Base-by-base conservation (phyloP, 495 filamentous ascomycete species). In the Symbiotaphrina buchneri region DNA sequence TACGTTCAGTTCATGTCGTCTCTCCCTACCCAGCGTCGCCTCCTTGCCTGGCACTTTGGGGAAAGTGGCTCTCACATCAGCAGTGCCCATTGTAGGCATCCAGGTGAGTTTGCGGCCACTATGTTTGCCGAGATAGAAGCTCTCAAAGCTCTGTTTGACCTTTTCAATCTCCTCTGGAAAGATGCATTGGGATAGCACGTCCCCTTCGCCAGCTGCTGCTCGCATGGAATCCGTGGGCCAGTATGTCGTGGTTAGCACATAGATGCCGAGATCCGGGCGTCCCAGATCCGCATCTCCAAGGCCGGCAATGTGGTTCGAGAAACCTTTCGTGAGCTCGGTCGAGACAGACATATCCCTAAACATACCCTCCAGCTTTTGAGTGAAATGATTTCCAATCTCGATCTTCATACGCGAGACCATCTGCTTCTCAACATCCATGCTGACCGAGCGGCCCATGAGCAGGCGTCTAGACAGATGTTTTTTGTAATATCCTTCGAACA, bases 401-500 rank as follows among this genome's bases (percentile, higher is more conserved):
- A 83, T 62, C 55, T 92, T 93, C 79, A 99, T 90, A 35, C 85
- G 73, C 1, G 71, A 75, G 28, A 95, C 90, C 74, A 99, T 92
- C 39, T 85, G 74, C 44, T 84, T 78, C 53, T 99, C 87, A 0
- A 74, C 74, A 45, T 92, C 83, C 44, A 75, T 76, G 42, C 78
- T 90, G 34, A 82, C 65, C 1, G 82, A 80, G 31, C 82, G 82
- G 40, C 72, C 71, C 62, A 81, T 78, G 14, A 99, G 55, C 24
- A 99, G 53, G 10, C 90, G 66, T 32, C 74, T 68, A 20, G 77
- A 81, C 0, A 99, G 62, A 54, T 99, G 87, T 47, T 92, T 95
- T 56, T 95, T 94, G 55, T 95, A 95, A 52, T 99, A 95, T 2
- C 77, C 62, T 49, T 99, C 90, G 36, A 95, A 99, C 41, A 92